Conservation (phyloP, 2,329 filamentous ascomycete species). For the Trichophaea hybrida region DNA sequence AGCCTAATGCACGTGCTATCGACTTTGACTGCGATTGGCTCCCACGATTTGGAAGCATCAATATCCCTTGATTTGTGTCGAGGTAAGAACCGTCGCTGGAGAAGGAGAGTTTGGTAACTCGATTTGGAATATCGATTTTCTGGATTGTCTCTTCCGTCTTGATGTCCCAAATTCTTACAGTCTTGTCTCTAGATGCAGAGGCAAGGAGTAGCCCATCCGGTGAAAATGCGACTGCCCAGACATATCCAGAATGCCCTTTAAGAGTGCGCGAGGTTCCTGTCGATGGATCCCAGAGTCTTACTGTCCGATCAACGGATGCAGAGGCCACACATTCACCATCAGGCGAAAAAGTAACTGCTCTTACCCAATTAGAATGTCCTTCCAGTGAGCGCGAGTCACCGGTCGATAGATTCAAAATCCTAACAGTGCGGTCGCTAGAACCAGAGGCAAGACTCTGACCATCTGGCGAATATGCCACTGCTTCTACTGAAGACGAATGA, state of each 20-base stretch:
- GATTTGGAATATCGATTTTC: background rate
- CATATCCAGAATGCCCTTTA: constrained; percentile 12
- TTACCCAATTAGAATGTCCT: constrained; percentile 91
- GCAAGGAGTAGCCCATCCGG: constrained; percentile 78
- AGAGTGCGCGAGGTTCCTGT: constrained; percentile 41
- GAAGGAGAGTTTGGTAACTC: background rate
- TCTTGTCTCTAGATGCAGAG: constrained; percentile 42
- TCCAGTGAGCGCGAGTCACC: constrained; percentile 18
- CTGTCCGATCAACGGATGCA: constrained; percentile 74
- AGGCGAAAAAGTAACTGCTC: constrained; percentile 73
- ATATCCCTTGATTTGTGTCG: background rate
- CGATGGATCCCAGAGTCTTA: constrained; percentile 73
- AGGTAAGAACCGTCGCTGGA: background rate
- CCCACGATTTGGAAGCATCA: background rate
- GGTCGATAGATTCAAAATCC: constrained; percentile 19
- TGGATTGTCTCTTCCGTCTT: background rate
- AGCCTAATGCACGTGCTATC: background rate
- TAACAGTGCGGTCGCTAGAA: constrained; percentile 18
- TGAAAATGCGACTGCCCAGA: constrained; percentile 53
- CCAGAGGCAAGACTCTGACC: constrained; percentile 40
- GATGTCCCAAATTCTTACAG: background rate
- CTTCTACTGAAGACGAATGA: constrained; percentile 84
- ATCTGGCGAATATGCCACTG: constrained; percentile 87
- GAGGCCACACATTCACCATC: constrained; percentile 80
- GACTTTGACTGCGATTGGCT: background rate